phyloP scores from a whole-genome alignment of 164 flowering plant genomes.

The Akebia trifoliata region DNA sequence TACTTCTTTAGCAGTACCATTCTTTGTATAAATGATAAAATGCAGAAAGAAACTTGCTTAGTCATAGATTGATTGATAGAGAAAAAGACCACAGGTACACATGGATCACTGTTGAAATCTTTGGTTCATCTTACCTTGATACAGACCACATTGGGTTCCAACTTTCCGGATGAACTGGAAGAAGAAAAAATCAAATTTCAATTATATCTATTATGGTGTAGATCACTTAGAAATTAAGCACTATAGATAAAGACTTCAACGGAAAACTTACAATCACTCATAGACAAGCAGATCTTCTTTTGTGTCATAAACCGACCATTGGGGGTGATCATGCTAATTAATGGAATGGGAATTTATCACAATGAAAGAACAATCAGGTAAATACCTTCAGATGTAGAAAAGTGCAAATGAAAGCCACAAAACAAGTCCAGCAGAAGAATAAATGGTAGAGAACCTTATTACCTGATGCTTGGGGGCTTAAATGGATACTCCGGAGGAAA shows the following conservation, averaged over 20 bases:
- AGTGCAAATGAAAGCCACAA: background rate
- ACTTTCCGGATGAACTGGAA: slow-evolving; percentile 92
- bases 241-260: background rate
- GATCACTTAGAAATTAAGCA: background rate
- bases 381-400: slow-evolving; percentile 2
- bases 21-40: background rate
- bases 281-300: slow-evolving; percentile 88
- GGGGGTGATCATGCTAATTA: slow-evolving; percentile 87
- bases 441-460: background rate
- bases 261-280: slow-evolving; percentile 89
- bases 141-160: slow-evolving; percentile 99
- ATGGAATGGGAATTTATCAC: background rate
- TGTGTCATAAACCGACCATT: slow-evolving; percentile 92
- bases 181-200: slow-evolving; percentile 3
- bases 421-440: background rate
- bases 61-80: background rate
- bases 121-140: slow-evolving; percentile 52
- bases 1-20: too few relatives aligned
- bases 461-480: slow-evolving; percentile 96
- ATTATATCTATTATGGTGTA: background rate
- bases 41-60: background rate
- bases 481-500: slow-evolving; percentile 96
- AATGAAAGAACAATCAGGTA: background rate
- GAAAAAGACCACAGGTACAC: too few relatives aligned
- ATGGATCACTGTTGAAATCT: too few relatives aligned